Conservation (phyloP, 192 early-diverging fungal species). For the Endogone sp. region DNA sequence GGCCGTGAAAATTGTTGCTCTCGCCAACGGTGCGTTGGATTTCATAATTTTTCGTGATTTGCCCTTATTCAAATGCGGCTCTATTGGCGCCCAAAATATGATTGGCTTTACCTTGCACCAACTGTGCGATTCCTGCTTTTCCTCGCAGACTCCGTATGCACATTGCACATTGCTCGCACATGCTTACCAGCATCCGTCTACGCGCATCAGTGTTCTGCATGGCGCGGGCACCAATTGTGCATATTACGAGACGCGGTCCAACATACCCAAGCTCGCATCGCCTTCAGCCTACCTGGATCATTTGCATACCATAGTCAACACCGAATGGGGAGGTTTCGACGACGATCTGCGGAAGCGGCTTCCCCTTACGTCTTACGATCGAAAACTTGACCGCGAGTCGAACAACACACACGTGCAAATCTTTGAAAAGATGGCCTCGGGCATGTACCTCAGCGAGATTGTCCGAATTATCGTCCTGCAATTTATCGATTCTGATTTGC, state of each 20-base stretch:
- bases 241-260: slow-evolving; percentile 58
- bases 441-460: slow-evolving; percentile 90
- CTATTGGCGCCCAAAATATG: too few species aligned
- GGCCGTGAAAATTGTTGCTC: slow-evolving; percentile 69
- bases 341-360: too few species aligned
- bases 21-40: slow-evolving; percentile 79
- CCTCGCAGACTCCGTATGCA: slow-evolving; percentile 83
- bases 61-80: too few species aligned
- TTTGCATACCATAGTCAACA: slow-evolving; percentile 83
- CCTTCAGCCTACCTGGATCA: too few species aligned
- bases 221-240: slow-evolving; percentile 90
- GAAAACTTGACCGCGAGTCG: too few species aligned
- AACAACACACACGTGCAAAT: too few species aligned
- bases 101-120: slow-evolving; percentile 27
- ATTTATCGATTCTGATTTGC: too few species aligned
- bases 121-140: slow-evolving; percentile 23
- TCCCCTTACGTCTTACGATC: too few species aligned
- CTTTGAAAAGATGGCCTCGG: slow-evolving; percentile 94
- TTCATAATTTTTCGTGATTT: slow-evolving; percentile 73
- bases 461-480: too few species aligned
- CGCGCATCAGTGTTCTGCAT: slow-evolving; percentile 81
- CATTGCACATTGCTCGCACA: slow-evolving; percentile 85
- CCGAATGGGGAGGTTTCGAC: slow-evolving; percentile 91
- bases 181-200: slow-evolving; percentile 71
- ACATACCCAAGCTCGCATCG: slow-evolving; percentile 58